Conservation (phyloP, 1,284 basidiomycete species). For the Cutaneotrichosporon mucoides region DNA sequence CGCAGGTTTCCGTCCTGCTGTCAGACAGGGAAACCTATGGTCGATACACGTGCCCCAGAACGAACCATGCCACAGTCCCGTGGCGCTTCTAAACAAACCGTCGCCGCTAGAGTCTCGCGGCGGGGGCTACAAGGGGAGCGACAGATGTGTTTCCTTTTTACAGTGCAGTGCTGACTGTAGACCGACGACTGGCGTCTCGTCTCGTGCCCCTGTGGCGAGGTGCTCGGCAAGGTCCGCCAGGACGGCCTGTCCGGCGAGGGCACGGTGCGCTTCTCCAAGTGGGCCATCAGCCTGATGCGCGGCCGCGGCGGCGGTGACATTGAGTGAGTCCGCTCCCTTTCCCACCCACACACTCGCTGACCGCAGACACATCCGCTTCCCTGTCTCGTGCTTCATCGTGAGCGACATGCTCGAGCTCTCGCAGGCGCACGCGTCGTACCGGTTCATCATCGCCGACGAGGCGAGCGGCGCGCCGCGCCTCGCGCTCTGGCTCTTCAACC, state of each 20-base stretch:
- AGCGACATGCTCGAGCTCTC: slow-evolving; percentile 82
- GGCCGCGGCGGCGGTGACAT: slow-evolving; percentile 52
- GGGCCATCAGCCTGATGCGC: slow-evolving; percentile 69
- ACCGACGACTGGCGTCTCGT: slow-evolving; percentile 61
- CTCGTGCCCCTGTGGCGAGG: slow-evolving; percentile 71
- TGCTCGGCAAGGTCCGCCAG: slow-evolving; percentile 62
- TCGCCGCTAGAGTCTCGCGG: slow-evolving; percentile 55
- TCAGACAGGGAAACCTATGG: slow-evolving; percentile 52
- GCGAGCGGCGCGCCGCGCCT: slow-evolving; percentile 70
- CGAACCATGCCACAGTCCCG: slow-evolving; percentile 40
- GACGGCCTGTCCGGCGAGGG: slow-evolving; percentile 40
- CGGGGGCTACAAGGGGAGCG: slow-evolving; percentile 78
- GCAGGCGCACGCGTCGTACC: slow-evolving; percentile 81
- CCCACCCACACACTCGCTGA: too few species aligned
- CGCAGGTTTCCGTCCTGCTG: slow-evolving; percentile 29
- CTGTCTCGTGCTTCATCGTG: slow-evolving; percentile 74
- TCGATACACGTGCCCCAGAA: slow-evolving; percentile 89
- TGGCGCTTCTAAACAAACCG: slow-evolving; percentile 62
- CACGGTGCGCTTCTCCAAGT: slow-evolving; percentile 64
- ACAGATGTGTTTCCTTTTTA: slow-evolving; percentile 52
- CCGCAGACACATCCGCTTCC: slow-evolving; percentile 55
- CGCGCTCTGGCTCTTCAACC: slow-evolving; percentile 90
- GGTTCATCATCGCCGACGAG: slow-evolving; percentile 78
- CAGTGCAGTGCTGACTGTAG: slow-evolving; percentile 29
- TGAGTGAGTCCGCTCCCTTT: slow-evolving; percentile 6